A percentile compares a stretch with the other conserved stretches of the same genome.
phyloP scores from a whole-genome alignment of 352 stramenopile species.

The Phytophthora ohioensis region DNA sequence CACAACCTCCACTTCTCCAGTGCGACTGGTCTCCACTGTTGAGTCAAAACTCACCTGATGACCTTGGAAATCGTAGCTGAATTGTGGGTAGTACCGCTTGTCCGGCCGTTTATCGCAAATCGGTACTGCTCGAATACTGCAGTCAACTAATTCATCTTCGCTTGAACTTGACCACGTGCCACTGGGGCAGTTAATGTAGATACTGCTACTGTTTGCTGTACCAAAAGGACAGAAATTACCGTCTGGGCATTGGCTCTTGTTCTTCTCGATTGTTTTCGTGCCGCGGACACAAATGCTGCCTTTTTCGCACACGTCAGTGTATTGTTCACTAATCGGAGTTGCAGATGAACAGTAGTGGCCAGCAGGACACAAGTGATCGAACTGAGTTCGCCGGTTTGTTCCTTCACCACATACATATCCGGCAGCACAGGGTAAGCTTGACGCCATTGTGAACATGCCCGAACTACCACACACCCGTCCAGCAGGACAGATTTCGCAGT shows the following conservation, averaged over 20 bases:
- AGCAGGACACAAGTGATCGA: conserved; percentile 92
- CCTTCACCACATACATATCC: conserved; percentile 95
- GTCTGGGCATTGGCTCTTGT: conserved; percentile 93
- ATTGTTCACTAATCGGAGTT: conserved; percentile 90
- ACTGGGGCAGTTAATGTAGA: conserved; percentile 92
- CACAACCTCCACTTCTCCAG: conserved; percentile 91
- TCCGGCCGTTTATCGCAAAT: conserved; percentile 94
- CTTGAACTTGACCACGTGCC: conserved; percentile 90
- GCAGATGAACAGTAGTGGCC: conserved; percentile 91
- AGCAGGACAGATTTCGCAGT: conserved; percentile 95
- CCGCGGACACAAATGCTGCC: conserved; percentile 93
- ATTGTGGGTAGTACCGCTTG: conserved; percentile 86
- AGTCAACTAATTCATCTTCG: conserved; percentile 88
- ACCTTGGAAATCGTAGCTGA: conserved; percentile 77
- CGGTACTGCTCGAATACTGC: conserved; percentile 86
- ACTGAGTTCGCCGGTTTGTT: conserved; percentile 92
- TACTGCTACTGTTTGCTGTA: conserved; percentile 83
- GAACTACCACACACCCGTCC: conserved; percentile 93
- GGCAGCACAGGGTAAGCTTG: conserved; percentile 90
- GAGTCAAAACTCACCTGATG: conserved; percentile 70
- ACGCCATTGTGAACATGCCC: conserved; percentile 86
- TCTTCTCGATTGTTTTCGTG: conserved; percentile 88
- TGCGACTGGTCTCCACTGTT: conserved; percentile 69
- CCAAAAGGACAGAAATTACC: conserved; percentile 94
- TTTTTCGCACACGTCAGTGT: conserved; percentile 79